Base-by-base conservation (phyloP, 495 filamentous ascomycete species). In the Filosporella fistucella region DNA sequence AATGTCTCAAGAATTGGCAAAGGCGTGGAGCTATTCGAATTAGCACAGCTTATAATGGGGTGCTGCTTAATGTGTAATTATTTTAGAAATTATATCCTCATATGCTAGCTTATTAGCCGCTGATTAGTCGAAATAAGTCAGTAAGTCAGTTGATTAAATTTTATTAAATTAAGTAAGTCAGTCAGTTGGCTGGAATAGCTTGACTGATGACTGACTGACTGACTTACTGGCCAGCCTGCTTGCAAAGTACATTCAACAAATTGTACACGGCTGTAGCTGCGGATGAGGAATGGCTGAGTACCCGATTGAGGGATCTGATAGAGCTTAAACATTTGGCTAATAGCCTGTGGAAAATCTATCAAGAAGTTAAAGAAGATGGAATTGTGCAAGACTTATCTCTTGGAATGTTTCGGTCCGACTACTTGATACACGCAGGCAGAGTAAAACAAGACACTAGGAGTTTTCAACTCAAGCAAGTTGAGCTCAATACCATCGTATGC, bases 391-490 rank as follows among this genome's bases (percentile, higher is more conserved):
- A 71, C 14, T 67, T 88, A 13, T 79, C 81, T 14, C 75, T 98
- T 4, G 91, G 93, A 1, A 80, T 98, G 17, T 96, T 91, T 66
- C 82, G 91, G 16, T 96, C 91, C 10, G 91, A 98, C 63, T 98
- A 98, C 64, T 95, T 98, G 89, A 74, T 95, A 17, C 89, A 98
- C 58, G n/a, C n/a, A n/a, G n/a, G n/a, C n/a, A n/a, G n/a, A n/a
- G n/a, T n/a, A n/a, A n/a, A n/a, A n/a, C 64, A 74, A 16, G 62
- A n/a, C 61, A 52, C 12, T 1, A 40, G 11, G 26, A 23, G 22
- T 17, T 17, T 34, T 5, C 70, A 76, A 23, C 73, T 96, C 56
- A 95, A 91, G 60, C 91, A 97, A 65, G 90, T 98, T 26, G 93
- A 98, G 57, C 96, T 96, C 68, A 98, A 98, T 69, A 98, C 91